Evolutionary conservation across 306 rosid genomes (phyloP).

Genomic region (Boehmeria nivea): DNA sequence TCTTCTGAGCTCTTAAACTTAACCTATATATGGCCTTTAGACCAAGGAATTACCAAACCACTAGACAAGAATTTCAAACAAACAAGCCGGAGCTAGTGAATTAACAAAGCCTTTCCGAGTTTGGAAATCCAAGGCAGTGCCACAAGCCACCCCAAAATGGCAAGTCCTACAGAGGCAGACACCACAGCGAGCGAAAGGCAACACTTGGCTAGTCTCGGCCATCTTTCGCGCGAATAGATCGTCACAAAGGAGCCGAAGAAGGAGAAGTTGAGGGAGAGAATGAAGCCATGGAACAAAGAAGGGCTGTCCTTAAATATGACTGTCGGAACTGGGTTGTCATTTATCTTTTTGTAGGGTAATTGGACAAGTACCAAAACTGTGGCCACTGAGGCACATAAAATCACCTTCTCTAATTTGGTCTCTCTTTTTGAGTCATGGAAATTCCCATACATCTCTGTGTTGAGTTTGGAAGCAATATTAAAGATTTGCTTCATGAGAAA

Average conservation of each 20-base stretch:
- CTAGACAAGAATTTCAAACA: too few relatives aligned
- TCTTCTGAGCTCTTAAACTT: too few relatives aligned
- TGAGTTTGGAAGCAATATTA: neutral
- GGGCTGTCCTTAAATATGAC: conserved; percentile 1
- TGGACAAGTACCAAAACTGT: neutral
- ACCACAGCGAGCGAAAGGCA: neutral
- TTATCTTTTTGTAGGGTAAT: conserved; percentile 11
- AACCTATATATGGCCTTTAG: too few relatives aligned
- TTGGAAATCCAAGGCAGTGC: too few relatives aligned
- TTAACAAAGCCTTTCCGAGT: too few relatives aligned
- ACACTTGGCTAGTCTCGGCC: neutral
- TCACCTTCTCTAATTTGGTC: neutral
- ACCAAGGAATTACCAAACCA: too few relatives aligned
- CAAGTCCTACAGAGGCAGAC: neutral
- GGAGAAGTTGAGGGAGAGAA: conserved; percentile 8
- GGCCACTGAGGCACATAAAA: conserved; percentile 1
- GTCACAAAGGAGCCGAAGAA: conserved; percentile 15
- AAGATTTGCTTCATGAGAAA: neutral
- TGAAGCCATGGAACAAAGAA: conserved; percentile 4
- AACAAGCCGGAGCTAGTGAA: too few relatives aligned
- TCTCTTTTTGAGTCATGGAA: neutral
- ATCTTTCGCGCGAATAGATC: neutral
- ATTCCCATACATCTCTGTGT: neutral
- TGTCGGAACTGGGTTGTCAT: conserved; percentile 12
- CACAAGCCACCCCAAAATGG: conserved; percentile 2